Percentiles rank a stretch among this genome's conserved stretches.
phyloP scores from a whole-genome alignment of 2,329 filamentous ascomycete genomes.

The Diaporthe batatas region DNA sequence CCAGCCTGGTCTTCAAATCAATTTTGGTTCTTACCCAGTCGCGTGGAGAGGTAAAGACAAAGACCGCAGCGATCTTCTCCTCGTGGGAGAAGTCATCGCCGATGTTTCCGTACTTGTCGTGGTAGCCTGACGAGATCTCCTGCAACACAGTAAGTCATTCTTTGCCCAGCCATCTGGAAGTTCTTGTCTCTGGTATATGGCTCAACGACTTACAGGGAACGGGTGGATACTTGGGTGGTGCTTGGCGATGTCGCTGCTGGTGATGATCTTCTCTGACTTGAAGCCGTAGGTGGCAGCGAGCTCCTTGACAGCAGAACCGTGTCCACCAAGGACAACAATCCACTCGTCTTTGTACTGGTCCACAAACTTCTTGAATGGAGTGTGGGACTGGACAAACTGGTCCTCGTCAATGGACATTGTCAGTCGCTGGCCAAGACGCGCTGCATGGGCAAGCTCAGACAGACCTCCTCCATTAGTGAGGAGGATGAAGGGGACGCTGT shows the following conservation, averaged over 20 bases:
- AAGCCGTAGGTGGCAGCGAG: slow-evolving; percentile 52
- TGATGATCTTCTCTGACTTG: slow-evolving; percentile 50
- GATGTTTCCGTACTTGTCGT: slow-evolving; percentile 54
- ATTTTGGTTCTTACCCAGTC: slow-evolving; percentile 47
- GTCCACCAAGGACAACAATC: slow-evolving; percentile 67
- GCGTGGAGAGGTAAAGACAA: slow-evolving; percentile 52
- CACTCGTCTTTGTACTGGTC: slow-evolving; percentile 61
- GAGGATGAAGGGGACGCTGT: slow-evolving; percentile 77
- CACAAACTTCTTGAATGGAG: slow-evolving; percentile 74
- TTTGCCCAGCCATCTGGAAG: too few species aligned
- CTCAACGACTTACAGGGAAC: slow-evolving; percentile 44
- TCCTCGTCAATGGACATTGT: slow-evolving; percentile 59
- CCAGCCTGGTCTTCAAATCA: neutral
- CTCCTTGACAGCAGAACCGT: slow-evolving; percentile 50
- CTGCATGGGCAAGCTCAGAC: slow-evolving; percentile 72
- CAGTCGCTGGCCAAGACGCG: slow-evolving; percentile 67
- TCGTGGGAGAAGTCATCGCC: slow-evolving; percentile 52
- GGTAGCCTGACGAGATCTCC: slow-evolving; percentile 53
- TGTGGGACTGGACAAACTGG: slow-evolving; percentile 80
- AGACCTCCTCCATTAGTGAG: slow-evolving; percentile 81
- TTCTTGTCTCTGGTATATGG: rapidly evolving
- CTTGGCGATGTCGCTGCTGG: slow-evolving; percentile 51
- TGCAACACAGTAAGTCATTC: neutral
- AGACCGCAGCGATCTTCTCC: slow-evolving; percentile 58
- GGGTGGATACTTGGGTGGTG: slow-evolving; percentile 48